phyloP scores from a whole-genome alignment of 2,329 filamentous ascomycete genomes.

The Cladobotryum mycophilum region DNA sequence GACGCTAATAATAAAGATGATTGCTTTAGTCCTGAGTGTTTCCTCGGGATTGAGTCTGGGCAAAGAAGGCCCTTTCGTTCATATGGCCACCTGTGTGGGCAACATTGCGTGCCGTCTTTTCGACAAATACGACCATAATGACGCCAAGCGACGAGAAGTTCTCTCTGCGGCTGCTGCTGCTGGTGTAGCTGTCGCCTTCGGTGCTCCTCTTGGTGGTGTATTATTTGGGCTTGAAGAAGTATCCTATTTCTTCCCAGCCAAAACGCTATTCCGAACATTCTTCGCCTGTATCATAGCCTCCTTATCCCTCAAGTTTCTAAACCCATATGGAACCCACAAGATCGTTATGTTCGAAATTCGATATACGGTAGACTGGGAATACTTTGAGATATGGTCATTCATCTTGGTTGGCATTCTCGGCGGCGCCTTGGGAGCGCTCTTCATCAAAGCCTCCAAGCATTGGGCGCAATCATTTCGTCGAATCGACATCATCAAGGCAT shows the following conservation, averaged over 20 bases:
- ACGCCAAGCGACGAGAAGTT: conserved; percentile 88
- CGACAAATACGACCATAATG: conserved; percentile 86
- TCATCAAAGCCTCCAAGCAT: conserved; percentile 88
- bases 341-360: conserved; percentile 95
- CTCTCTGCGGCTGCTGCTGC: conserved; percentile 89
- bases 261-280: conserved; percentile 94
- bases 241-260: conserved; percentile 93
- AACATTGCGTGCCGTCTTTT: conserved; percentile 96
- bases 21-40: conserved; percentile 79
- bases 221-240: conserved; percentile 94
- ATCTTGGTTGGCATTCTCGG: conserved; percentile 81
- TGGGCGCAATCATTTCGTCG: conserved; percentile 89
- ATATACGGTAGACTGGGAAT: conserved; percentile 85
- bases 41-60: conserved; percentile 89
- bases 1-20: conserved; percentile 78
- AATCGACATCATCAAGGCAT: conserved; percentile 70
- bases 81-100: conserved; percentile 90
- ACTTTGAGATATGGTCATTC: conserved; percentile 83
- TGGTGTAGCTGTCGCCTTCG: conserved; percentile 90
- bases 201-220: conserved; percentile 79
- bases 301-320: conserved; percentile 85
- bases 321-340: conserved; percentile 93
- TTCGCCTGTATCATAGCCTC: conserved; percentile 96
- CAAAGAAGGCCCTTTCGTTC: conserved; percentile 95
- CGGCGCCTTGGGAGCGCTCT: conserved; percentile 77